Evolutionary conservation across 108 stramenopile genomes (phyloP).

Genomic region (Hondaea fermentalgiana): DNA sequence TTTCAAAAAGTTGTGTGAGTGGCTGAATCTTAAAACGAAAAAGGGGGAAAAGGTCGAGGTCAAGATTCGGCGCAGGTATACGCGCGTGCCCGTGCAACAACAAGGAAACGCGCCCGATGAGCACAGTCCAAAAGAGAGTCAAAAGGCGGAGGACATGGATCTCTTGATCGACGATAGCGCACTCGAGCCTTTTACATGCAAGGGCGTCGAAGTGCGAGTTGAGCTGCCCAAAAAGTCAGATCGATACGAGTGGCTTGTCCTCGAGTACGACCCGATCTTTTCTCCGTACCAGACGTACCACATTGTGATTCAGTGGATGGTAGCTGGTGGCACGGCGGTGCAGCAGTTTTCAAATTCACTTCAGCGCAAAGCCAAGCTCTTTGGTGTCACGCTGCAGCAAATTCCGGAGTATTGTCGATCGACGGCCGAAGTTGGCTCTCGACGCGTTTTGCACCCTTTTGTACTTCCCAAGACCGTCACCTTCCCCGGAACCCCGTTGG

Average conservation of each 20-base stretch:
- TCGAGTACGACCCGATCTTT: not conserved
- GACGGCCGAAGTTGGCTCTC: not conserved
- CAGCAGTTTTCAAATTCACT: constrained; percentile 3
- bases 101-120: no score
- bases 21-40: not conserved
- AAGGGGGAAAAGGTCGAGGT: not conserved
- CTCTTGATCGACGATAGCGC: not conserved
- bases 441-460: not conserved
- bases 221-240: not conserved
- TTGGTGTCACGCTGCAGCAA: not conserved
- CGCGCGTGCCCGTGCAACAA: not conserved
- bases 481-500: not conserved
- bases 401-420: constrained; percentile 22
- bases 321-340: not conserved
- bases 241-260: constrained; percentile 15
- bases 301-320: constrained; percentile 21
- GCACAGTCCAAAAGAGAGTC: no score
- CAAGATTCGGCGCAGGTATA: not conserved
- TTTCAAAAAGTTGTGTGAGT: constrained; percentile 1
- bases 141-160: not conserved
- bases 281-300: not conserved
- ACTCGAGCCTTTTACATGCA: not conserved
- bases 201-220: not conserved
- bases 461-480: not conserved
- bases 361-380: not conserved